These are phyloP conservation scores for Cryptococcus floricola DNA, from an alignment of 1,284 basidiomycete species.

Conservation along the genomic window DNA sequence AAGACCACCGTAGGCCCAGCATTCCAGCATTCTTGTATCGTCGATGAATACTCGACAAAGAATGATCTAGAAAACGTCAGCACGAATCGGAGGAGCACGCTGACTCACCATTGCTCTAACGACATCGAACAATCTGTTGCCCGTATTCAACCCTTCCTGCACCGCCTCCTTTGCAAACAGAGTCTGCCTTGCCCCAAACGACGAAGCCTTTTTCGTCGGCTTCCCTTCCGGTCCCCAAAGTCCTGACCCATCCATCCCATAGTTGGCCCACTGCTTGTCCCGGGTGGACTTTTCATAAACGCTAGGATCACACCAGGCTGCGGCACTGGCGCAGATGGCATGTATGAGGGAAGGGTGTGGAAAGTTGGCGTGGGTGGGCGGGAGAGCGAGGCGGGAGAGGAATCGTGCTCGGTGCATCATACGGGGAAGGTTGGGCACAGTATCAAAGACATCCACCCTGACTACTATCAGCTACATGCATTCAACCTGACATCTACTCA, in stretches of 20 bases:
- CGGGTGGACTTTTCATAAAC: conserved; percentile 23
- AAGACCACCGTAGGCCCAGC: conserved; percentile 45
- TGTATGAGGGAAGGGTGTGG: conserved; percentile 51
- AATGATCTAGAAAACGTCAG: conserved; percentile 26
- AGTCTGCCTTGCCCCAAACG: conserved; percentile 36
- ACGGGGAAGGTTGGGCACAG: conserved; percentile 41
- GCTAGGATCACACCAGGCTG: conserved; percentile 33
- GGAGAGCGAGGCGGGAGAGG: conserved; percentile 48
- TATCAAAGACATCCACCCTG: conserved; percentile 44
- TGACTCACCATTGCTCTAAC: conserved; percentile 39
- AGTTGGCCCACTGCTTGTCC: conserved; percentile 5
- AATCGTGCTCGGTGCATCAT: conserved; percentile 48
- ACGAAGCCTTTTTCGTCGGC: conserved; percentile 1
- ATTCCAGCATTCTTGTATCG: conserved; percentile 48
- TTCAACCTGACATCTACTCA: conserved; percentile 13
- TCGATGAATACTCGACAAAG: conserved; percentile 45
- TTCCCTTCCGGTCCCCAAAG: not conserved
- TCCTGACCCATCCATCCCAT: not conserved
- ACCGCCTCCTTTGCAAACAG: conserved; percentile 42
- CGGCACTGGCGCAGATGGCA: conserved; percentile 48
- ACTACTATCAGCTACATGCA: not conserved
- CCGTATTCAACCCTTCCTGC: conserved; percentile 41
- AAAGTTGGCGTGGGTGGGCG: conserved; percentile 50
- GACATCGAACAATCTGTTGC: conserved; percentile 44
- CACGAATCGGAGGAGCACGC: not conserved